These are phyloP conservation scores for Zygosaccharomyces pseudorouxii DNA, from an alignment of 805 yeast species.

Conservation along the genomic window DNA sequence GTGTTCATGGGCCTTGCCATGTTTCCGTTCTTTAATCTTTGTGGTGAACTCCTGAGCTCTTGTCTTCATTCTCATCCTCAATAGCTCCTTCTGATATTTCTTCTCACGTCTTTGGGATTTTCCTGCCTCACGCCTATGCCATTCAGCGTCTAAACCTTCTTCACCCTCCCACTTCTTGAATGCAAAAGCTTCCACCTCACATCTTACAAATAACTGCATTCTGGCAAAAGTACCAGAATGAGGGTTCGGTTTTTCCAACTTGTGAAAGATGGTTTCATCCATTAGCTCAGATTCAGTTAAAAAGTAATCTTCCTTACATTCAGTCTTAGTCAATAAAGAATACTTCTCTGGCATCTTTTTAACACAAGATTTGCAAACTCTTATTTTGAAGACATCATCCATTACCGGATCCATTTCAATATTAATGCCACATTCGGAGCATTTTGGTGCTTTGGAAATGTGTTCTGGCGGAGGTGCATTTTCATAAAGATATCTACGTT, in stretches of 20 bases:
- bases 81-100: conserved; percentile 69
- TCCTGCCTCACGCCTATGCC: conserved; percentile 74
- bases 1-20: conserved; percentile 64
- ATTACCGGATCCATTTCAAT: conserved; percentile 71
- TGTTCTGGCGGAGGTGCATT: conserved; percentile 72
- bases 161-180: conserved; percentile 92
- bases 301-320: conserved; percentile 86
- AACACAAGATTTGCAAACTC: conserved; percentile 79
- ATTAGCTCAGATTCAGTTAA: conserved; percentile 88
- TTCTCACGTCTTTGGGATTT: conserved; percentile 71
- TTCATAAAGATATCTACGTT: conserved; percentile 47
- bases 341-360: conserved; percentile 78
- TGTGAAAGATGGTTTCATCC: conserved; percentile 61
- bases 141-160: conserved; percentile 86
- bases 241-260: conserved; percentile 90
- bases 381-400: conserved; percentile 58
- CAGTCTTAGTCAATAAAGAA: conserved; percentile 88
- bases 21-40: conserved; percentile 54
- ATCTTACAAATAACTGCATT: conserved; percentile 87
- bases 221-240: conserved; percentile 82
- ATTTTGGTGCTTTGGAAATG: conserved; percentile 68
- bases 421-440: conserved; percentile 75
- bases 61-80: conserved; percentile 85
- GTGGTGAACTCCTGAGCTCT: conserved; percentile 88
- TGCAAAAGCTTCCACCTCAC: conserved; percentile 91